Base-by-base conservation (phyloP, 768 basidiomycete species). In the Amanita exitialis region DNA sequence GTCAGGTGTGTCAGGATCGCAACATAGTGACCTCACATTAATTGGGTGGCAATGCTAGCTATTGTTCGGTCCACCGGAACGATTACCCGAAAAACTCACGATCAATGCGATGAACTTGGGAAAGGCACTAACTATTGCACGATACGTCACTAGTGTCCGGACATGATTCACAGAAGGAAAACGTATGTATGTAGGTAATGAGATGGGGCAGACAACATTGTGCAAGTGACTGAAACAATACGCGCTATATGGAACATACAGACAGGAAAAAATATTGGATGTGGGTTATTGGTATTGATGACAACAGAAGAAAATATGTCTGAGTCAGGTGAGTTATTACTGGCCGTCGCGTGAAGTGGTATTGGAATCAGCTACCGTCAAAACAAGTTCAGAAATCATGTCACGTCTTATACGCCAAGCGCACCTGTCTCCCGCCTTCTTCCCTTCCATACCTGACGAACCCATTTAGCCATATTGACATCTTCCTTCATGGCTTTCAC, bases 401-500 rank as follows among this genome's bases (percentile, higher is more conserved):
- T 35, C 27, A 6, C 15, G 27, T 30, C 8, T 9, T 37, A 25
- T 10, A 21, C 10, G 2, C 7, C 35, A n/a, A 32, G 60, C 69
- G 49, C 55, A 74, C 77, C 68, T 66, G 58, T 78, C 72, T 57
- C 67, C 68, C 56, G 72, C 66, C 64, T 63, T 67, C 49, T 71
- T 53, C 60, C 63, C 64, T 73, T 75, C 86, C 87, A 91, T 37
- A 92, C 84, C 61, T 86, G 76, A 55, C 82, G 75, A 52, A 92
- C 83, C 90, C 90, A 95, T 60, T 79, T 80, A 6, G 82, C 85
- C 89, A 95, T 94, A 54, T 88, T 82, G 35, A 89, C 83, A 57
- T 91, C 88, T 62, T 83, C 78, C 63, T 80, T 81, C 79, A 90
- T 89, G 47, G 78, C 74, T 51, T 73, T 71, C 47, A 75, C 66